Base-by-base conservation (phyloP, 176 grass and related monocot genomes). In the Musa schizocarpa region DNA sequence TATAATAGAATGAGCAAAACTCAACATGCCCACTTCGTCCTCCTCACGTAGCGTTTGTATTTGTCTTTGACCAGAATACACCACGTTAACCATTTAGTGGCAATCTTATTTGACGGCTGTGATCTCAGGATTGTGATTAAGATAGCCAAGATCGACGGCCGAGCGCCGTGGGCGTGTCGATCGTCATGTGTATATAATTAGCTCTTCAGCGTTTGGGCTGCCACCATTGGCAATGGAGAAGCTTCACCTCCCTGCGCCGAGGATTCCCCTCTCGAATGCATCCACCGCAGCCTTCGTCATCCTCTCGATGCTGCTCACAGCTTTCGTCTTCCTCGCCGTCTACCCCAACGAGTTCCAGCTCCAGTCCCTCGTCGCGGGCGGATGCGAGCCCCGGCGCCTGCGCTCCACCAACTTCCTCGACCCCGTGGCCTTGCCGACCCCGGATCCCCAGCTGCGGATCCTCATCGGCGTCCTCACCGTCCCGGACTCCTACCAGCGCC, bases 391-490 rank as follows among this genome's bases (percentile, higher is more conserved):
- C 24, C 9, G 26, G 13, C 25, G 1, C 13, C 9, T 43, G 34
- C 34, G 34, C 34, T 43, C 34, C 34, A 43, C 53, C 48, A 17
- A 27, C 22, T 26, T 8, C 8, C 48, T 13, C 0, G 54, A 5
- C 19, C 78, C 12, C 9, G 67, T 14, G n/a, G 26, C 8, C 9
- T 0, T 50, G 7, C 27, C 54, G 68, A 9, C 1, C 71, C 12
- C 48, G 11, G 6, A 13, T 0, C 68, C 22, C 16, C 57, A 64
- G 53, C 12, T 75, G 55, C 66, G 89, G 49, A 9, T 92, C 67
- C 81, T 92, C 11, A 19, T 92, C 52, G 86, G 83, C 51, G 80
- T 92, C 81, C 78, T 88, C 81, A 88, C 89, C 5, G 70, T 14
- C 54, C 73, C 86, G 29, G 83, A 65, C 54, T 84, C 86, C 76